phyloP scores from a whole-genome alignment of 345 rosid genomes.

The Aquilaria yunnanensis region DNA sequence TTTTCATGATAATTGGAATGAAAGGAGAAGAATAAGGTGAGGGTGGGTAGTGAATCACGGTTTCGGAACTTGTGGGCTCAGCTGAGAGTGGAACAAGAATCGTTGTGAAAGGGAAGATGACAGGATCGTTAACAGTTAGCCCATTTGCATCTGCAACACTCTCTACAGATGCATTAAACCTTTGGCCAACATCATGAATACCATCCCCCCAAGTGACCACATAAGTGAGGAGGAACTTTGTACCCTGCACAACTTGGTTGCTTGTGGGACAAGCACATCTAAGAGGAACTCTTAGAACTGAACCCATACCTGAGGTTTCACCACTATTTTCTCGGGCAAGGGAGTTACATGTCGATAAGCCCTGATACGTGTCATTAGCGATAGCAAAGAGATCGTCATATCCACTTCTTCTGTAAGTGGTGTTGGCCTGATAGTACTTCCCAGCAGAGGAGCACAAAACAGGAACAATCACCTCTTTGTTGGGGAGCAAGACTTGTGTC shows the following conservation, averaged over 20 bases:
- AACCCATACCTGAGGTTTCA: conserved; percentile 15
- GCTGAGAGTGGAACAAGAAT: conserved; percentile 33
- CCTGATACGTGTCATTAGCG: conserved; percentile 27
- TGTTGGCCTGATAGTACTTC: conserved; percentile 31
- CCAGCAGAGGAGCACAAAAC: conserved; percentile 35
- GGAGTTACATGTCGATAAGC: conserved; percentile 29
- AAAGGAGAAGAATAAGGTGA: conserved; percentile 12
- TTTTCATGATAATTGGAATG: conserved; percentile 3
- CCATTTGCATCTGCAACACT: conserved; percentile 34
- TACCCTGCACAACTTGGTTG: conserved; percentile 28
- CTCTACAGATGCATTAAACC: conserved; percentile 26
- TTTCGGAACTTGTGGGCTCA: conserved; percentile 32
- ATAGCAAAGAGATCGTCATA: conserved; percentile 18
- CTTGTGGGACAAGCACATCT: conserved; percentile 36
- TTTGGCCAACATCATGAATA: conserved; percentile 20
- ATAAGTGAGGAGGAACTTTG: conserved; percentile 34
- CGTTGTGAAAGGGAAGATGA: conserved; percentile 35
- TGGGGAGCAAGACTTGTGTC: conserved; percentile 11
- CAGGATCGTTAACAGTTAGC: conserved; percentile 13
- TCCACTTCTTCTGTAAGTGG: conserved; percentile 22
- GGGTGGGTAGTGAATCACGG: conserved; percentile 19
- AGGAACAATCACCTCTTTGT: conserved; percentile 35
- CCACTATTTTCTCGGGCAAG: conserved; percentile 21
- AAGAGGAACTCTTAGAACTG: conserved; percentile 24
- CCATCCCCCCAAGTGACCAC: conserved; percentile 25